Conservation (phyloP, 23 red algal species). For the Gracilaria domingensis region DNA sequence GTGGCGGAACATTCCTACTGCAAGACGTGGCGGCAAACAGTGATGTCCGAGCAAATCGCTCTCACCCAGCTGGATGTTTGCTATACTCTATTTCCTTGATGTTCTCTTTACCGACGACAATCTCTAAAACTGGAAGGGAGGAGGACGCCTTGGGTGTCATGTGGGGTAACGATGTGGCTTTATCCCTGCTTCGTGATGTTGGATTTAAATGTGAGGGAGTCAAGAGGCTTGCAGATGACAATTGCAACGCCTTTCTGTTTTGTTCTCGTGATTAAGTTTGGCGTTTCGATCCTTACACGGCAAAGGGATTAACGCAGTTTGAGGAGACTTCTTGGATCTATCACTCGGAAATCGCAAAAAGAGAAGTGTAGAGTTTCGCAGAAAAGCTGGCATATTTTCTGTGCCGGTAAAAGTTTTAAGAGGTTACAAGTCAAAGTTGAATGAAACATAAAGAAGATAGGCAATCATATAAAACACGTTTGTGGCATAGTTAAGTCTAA, state of each 20-base stretch:
- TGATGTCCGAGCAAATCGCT: conserved; percentile 42
- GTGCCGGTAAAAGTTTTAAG: neutral
- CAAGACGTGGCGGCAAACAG: conserved; percentile 64
- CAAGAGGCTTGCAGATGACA: conserved; percentile 50
- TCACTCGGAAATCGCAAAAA: neutral
- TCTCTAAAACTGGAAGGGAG: conserved; percentile 50
- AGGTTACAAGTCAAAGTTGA: neutral
- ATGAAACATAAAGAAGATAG: neutral
- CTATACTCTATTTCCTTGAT: conserved; percentile 68
- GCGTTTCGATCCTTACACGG: neutral
- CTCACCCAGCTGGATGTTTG: conserved; percentile 61
- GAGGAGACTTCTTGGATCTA: neutral
- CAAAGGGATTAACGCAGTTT: neutral
- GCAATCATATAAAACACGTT: neutral
- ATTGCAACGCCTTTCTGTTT: conserved; percentile 77
- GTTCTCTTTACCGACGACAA: conserved; percentile 58
- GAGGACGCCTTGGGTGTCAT: conserved; percentile 65
- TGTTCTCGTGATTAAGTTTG: conserved; percentile 29
- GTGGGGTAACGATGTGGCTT: conserved; percentile 69
- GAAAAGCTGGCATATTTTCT: neutral
- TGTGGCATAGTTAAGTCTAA: neutral
- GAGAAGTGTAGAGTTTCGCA: neutral
- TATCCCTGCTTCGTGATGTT: conserved; percentile 52
- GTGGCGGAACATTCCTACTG: conserved; percentile 56
- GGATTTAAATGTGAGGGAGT: conserved; percentile 59